These are phyloP conservation scores for Candida morakotiae DNA, from an alignment of 805 yeast genomes.

Conservation along the genomic window DNA sequence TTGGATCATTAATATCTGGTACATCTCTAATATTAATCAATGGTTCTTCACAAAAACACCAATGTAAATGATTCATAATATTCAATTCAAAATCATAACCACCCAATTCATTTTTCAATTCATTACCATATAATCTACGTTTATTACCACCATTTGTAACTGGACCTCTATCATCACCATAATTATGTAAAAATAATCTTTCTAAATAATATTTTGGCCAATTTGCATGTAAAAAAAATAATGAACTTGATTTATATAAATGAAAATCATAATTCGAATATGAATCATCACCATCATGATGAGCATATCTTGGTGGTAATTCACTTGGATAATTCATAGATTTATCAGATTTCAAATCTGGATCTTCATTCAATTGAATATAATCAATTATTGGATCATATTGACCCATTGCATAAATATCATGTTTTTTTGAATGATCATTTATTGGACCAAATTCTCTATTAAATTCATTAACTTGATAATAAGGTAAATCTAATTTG, in stretches of 20 bases:
- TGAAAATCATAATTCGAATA: constrained; percentile 27
- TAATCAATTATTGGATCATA: constrained; percentile 32
- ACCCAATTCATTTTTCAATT: constrained; percentile 19
- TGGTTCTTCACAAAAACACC: constrained; percentile 27
- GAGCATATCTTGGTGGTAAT: constrained; percentile 17
- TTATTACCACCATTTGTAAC: constrained; percentile 14
- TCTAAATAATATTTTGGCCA: constrained; percentile 30
- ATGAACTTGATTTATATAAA: constrained; percentile 20
- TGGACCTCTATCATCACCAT: constrained; percentile 24
- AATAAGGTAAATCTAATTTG: constrained; percentile 30
- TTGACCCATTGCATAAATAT: constrained; percentile 34
- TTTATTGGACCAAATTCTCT: constrained; percentile 34
- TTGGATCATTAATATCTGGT: constrained; percentile 17
- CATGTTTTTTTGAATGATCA: constrained; percentile 17
- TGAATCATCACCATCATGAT: constrained; percentile 15
- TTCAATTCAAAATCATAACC: constrained; percentile 27
- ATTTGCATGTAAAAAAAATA: constrained; percentile 34
- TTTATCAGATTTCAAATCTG: constrained; percentile 4
- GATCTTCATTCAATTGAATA: constrained; percentile 14
- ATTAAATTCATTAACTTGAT: constrained; percentile 33
- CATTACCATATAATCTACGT: constrained; percentile 25
- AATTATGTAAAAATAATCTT: constrained; percentile 22
- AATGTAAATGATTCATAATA: constrained; percentile 22
- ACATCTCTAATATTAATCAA: constrained; percentile 16
- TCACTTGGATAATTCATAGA: constrained; percentile 11